Base-by-base conservation (phyloP, 177 flowering plant genomes). In the Vitis hybrid region DNA sequence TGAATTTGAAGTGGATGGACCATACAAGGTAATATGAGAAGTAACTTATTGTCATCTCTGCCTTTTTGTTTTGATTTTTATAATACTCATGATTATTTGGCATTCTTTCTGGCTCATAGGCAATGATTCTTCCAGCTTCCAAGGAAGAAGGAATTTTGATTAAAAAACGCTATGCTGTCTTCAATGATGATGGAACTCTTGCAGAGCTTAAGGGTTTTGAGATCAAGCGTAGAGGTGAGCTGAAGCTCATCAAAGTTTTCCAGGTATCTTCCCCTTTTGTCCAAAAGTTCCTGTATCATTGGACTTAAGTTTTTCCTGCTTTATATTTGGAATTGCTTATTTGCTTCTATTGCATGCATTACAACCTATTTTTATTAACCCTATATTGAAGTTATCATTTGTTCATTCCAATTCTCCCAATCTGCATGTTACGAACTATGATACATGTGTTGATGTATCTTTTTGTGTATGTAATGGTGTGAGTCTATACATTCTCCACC, bases 1-100 rank as follows among this genome's bases (percentile, higher is more conserved):
- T 81, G 98, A 93, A 73, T 96, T 96, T 85, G 99, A 96, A 86
- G 99, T 96, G 77, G 99, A 96, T 86, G 99, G 99, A 62, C 99
- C 99, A 60, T 96, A 96, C 81, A 96, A 96, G 97, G 99, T 95
- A 81, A 55, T 12, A n/a, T 15, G 39, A 20, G 62, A 45, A 26
- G n/a, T 50, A 50, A 10, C 29, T 52, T 68, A 39, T 49, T 55
- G 12, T 70, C 11, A 39, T 2, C 59, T 72, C 20, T 67, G 22
- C 20, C 45, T 4, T 57, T 68, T 61, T 57, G 13, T 22, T 62
- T 66, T 76, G 16, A 51, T 74, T 20, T 64, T 55, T 33, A 5
- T 55, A 18, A 12, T 53, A 18, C 10, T 64, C 63, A 58, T 39
- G 20, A 55, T 69, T 29, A 16, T 67, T 51, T 64, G 26, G 3